Conservation (phyloP, 1,284 basidiomycete genomes). For the Tylopilus sp. region DNA sequence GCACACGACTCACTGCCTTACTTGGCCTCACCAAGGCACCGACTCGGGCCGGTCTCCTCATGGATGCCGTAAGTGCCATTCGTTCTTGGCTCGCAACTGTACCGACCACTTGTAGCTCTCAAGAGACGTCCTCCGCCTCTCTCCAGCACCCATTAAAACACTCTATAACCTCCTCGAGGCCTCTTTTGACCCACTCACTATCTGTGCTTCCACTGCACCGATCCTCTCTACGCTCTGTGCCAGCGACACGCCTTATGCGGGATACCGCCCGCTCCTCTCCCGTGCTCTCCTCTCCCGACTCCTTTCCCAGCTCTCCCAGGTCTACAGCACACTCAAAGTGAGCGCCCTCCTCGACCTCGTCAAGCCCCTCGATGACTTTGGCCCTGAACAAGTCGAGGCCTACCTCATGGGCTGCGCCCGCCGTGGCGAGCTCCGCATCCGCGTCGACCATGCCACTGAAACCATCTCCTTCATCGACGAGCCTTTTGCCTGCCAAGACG, state of each 20-base stretch:
- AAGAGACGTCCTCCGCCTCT: conserved; percentile 83
- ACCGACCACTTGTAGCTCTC: conserved; percentile 49
- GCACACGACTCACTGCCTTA: conserved; percentile 78
- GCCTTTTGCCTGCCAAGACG: conserved; percentile 52
- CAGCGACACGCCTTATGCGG: conserved; percentile 50
- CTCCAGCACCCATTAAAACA: conserved; percentile 70
- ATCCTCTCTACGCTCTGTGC: conserved; percentile 64
- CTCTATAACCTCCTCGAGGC: conserved; percentile 92
- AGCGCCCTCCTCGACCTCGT: conserved; percentile 74
- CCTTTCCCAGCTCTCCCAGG: conserved; percentile 91
- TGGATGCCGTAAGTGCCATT: conserved; percentile 67
- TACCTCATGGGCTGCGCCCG: conserved; percentile 93
- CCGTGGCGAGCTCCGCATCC: conserved; percentile 84
- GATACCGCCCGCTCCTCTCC: conserved; percentile 89
- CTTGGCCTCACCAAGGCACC: conserved; percentile 86
- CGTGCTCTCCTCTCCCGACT: conserved; percentile 91
- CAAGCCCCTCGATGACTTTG: conserved; percentile 68
- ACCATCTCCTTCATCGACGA: conserved; percentile 87
- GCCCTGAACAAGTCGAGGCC: conserved; percentile 79
- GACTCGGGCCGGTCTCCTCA: conserved; percentile 81
- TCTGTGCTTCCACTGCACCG: conserved; percentile 82
- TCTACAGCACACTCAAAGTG: conserved; percentile 89
- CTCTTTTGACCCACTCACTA: conserved; percentile 91
- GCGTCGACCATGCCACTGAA: conserved; percentile 86
- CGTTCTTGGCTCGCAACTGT: background rate